These are phyloP conservation scores for Rubus parviflorus DNA, from an alignment of 306 rosid genomes.

Conservation along the genomic window DNA sequence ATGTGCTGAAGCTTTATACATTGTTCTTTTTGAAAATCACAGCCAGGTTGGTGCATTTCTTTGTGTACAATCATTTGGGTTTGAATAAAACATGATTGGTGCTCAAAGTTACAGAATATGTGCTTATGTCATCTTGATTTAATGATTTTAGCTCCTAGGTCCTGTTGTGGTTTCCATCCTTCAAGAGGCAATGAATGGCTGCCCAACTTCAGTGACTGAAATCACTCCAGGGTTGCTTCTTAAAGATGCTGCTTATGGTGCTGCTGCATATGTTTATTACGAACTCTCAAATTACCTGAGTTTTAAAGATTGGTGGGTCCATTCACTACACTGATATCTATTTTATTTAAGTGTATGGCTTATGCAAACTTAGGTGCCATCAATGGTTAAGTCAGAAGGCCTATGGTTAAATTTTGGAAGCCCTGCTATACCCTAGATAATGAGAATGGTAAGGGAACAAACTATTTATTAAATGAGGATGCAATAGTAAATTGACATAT, in stretches of 20 bases:
- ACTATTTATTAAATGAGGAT: too few species aligned
- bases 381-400: background rate
- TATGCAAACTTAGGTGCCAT: slow-evolving; percentile 15
- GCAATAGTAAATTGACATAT: too few species aligned
- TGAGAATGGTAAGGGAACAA: too few species aligned
- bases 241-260: slow-evolving; percentile 97
- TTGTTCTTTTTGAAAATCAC: slow-evolving; percentile 87
- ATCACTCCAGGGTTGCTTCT: slow-evolving; percentile 86
- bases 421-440: too few species aligned
- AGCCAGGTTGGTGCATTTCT: slow-evolving; percentile 65
- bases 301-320: slow-evolving; percentile 82
- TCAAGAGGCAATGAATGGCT: slow-evolving; percentile 83
- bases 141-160: slow-evolving; percentile 70
- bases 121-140: slow-evolving; percentile 29
- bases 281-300: slow-evolving; percentile 92
- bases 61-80: background rate
- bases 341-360: slow-evolving; percentile 4
- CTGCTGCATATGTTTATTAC: slow-evolving; percentile 96
- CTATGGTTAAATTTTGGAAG: too few species aligned
- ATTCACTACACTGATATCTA: slow-evolving; percentile 19
- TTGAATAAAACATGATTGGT: background rate
- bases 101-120: slow-evolving; percentile 1
- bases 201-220: slow-evolving; percentile 76
- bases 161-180: slow-evolving; percentile 95
- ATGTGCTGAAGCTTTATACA: slow-evolving; percentile 93